phyloP scores from a whole-genome alignment of 2,329 filamentous ascomycete genomes.

The Chaetoscypha palmicola region DNA sequence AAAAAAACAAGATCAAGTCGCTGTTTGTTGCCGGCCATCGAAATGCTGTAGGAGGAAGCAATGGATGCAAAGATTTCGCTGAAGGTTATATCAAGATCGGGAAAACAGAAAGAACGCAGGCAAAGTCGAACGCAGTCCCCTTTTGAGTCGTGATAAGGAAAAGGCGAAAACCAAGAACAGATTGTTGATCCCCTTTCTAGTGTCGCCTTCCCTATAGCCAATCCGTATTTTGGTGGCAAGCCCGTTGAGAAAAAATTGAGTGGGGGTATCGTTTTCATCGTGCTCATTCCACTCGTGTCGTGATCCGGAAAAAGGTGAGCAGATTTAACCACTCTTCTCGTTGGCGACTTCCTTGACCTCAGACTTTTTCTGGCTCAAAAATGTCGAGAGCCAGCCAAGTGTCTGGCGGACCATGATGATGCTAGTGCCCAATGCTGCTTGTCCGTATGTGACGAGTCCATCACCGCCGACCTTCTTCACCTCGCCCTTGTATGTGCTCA shows the following conservation, averaged over 20 bases:
- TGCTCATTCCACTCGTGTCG: not conserved
- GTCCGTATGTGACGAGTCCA: slow-evolving; percentile 58
- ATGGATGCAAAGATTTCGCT: too few relatives aligned
- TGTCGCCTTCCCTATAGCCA: not conserved
- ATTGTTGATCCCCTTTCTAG: not conserved
- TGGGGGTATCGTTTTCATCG: not conserved
- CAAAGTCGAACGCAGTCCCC: too few relatives aligned
- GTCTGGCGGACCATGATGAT: slow-evolving; percentile 61
- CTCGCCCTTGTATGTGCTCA: slow-evolving; percentile 50
- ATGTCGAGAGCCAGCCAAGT: slow-evolving; percentile 51
- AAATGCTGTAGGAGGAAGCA: too few relatives aligned
- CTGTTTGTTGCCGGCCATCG: too few relatives aligned
- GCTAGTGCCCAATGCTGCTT: slow-evolving; percentile 61
- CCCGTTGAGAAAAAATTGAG: not conserved
- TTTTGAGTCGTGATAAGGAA: too few relatives aligned
- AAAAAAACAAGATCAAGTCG: too few relatives aligned
- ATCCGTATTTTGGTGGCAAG: not conserved
- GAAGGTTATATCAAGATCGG: too few relatives aligned
- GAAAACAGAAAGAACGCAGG: too few relatives aligned
- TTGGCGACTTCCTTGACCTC: slow-evolving; percentile 49
- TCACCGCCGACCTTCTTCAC: slow-evolving; percentile 58
- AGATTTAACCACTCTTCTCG: slow-evolving; percentile 33
- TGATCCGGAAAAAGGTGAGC: not conserved
- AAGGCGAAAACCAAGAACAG: too few relatives aligned
- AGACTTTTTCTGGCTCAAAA: slow-evolving; percentile 55